Percentiles rank a stretch among this genome's conserved stretches.
phyloP scores from a whole-genome alignment of 768 basidiomycete genomes.

The Trametes cinnabarina region DNA sequence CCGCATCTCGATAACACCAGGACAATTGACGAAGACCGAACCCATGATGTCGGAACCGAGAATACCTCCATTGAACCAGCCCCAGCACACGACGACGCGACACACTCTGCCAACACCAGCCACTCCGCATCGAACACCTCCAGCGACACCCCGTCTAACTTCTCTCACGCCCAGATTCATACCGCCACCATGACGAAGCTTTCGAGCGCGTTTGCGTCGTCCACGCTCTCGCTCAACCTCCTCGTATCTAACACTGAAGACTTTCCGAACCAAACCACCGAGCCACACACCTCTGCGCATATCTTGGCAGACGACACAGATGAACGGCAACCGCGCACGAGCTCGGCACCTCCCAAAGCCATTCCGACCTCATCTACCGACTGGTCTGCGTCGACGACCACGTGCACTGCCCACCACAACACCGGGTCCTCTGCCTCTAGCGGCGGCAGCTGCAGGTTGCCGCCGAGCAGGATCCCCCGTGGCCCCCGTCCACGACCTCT shows the following conservation, averaged over 20 bases:
- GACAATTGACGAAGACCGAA: background rate
- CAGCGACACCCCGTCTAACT: constrained; percentile 21
- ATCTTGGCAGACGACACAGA: background rate
- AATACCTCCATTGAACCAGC: constrained; percentile 3
- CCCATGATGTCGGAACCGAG: background rate
- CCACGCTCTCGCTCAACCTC: constrained; percentile 12
- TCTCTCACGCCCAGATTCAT: constrained; percentile 27
- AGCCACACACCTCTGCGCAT: background rate
- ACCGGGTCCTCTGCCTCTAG: constrained; percentile 9
- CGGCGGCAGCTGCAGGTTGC: background rate
- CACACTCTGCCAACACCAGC: constrained; percentile 17
- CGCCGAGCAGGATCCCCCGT: constrained; percentile 25
- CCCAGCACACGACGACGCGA: constrained; percentile 4
- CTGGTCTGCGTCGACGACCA: background rate
- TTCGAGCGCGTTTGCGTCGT: constrained; percentile 18
- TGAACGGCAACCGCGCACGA: background rate
- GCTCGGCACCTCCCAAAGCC: background rate
- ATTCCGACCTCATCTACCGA: background rate
- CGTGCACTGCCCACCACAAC: background rate
- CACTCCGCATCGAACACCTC: constrained; percentile 22
- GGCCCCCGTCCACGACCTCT: constrained; percentile 23
- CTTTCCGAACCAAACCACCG: too few relatives aligned
- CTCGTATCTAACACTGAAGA: background rate
- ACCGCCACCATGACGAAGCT: constrained; percentile 29
- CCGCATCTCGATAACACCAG: constrained; percentile 19